Evolutionary conservation across 371 early-diverging fungal genomes (phyloP), one percentile per base, ranked within the genome.

Genomic region (Rhizopus stolonifer): DNA sequence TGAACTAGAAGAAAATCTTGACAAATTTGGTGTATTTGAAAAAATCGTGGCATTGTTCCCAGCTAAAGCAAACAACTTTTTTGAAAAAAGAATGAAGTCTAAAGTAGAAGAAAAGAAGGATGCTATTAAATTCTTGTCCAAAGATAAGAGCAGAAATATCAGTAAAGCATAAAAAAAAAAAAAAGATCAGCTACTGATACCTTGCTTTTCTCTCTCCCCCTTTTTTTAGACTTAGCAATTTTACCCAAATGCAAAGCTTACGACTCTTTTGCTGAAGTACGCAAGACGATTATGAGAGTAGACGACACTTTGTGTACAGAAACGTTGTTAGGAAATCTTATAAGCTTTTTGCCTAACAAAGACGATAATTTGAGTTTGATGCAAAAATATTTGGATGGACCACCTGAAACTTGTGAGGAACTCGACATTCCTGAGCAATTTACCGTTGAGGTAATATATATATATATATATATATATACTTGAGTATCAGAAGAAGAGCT

Each of bases 391-490:
- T n/a, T 79, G 43, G 56, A 69, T 18, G 65, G 61, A 32, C 44
- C 66, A 1, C 79, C 70, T 25, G 64, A 66, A 42, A 70, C 76
- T 42, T 56, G 61, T 15, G 46, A 55, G 13, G 70, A 71, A 21
- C 52, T 84, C 8, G 81, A 72, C 46, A 53, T 58, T 15, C 74
- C 84, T 1, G 84, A 84, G 25, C 78, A 75, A 43, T 82, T 84
- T 49, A 68, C 65, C 3, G 52, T 71, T 24, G 72, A 74, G 54
- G 80, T 81, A 62, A 39, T 25, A 22, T 17, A 11, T 8, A 19
- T 2, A 18, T 18, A 19, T 19, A 2, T 22, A 15, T 24, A 1
- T 14, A 36, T 1, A n/a, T n/a, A n/a, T n/a, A n/a, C n/a, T n/a
- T n/a, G n/a, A n/a, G n/a, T n/a, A n/a, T n/a, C n/a, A n/a, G n/a